These are phyloP conservation scores for Trichosporon ovoides DNA, from an alignment of 1,284 basidiomycete species.

Conservation along the genomic window DNA sequence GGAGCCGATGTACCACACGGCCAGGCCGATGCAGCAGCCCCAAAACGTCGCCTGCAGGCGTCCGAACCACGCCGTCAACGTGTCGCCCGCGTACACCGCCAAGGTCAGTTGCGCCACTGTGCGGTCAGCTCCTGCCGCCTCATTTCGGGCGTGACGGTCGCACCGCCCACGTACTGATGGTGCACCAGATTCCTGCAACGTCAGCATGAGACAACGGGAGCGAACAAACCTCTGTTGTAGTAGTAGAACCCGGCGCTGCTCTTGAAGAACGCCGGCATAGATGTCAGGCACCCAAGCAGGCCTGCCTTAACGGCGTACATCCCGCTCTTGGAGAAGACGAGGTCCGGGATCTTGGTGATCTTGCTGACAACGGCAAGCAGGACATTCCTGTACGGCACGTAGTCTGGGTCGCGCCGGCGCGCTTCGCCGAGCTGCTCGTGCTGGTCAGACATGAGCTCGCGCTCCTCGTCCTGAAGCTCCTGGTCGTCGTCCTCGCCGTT, in stretches of 20 bases:
- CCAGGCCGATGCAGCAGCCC: conserved; percentile 63
- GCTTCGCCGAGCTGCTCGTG: conserved; percentile 32
- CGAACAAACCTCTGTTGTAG: conserved; percentile 36
- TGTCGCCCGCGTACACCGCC: conserved; percentile 56
- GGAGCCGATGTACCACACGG: conserved; percentile 59
- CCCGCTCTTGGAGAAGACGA: conserved; percentile 42
- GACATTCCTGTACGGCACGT: conserved; percentile 37
- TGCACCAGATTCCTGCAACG: neutral
- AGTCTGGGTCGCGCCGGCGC: conserved; percentile 46
- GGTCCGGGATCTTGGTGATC: conserved; percentile 26
- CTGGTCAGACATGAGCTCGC: conserved; percentile 22
- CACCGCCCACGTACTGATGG: neutral
- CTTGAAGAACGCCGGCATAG: conserved; percentile 38
- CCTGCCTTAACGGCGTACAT: conserved; percentile 77
- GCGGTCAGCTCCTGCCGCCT: conserved; percentile 16
- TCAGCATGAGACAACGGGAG: neutral
- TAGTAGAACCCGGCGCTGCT: conserved; percentile 43
- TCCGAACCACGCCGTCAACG: conserved; percentile 61
- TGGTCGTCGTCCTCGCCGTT: conserved; percentile 5
- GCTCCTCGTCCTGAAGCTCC: conserved; percentile 6
- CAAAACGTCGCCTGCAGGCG: conserved; percentile 64
- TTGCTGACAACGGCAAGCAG: conserved; percentile 36
- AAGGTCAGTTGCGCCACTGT: conserved; percentile 27
- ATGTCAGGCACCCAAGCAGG: conserved; percentile 56
- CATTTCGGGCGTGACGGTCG: neutral